phyloP scores from a whole-genome alignment of 805 yeast species.

The Grigorovia jiainica region DNA sequence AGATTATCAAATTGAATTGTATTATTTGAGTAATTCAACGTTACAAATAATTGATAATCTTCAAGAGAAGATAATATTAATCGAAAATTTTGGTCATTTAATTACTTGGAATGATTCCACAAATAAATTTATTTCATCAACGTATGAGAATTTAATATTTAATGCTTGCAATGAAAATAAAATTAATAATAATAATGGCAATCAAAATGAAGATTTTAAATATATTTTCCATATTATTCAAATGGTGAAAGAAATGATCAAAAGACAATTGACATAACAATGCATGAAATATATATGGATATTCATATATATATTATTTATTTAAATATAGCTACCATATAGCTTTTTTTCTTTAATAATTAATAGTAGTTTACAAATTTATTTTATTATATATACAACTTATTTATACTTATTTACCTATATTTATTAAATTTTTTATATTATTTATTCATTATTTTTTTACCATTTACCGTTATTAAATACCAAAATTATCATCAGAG shows the following conservation, averaged over 20 bases:
- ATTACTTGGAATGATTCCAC: background rate
- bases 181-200: background rate
- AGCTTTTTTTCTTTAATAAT: too few relatives aligned
- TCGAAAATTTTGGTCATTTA: background rate
- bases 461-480: conserved; percentile 4
- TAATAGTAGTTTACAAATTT: too few relatives aligned
- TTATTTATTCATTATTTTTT: too few relatives aligned
- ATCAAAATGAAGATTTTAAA: background rate
- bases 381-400: too few relatives aligned
- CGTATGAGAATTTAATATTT: background rate
- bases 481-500: conserved; percentile 32
- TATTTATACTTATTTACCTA: too few relatives aligned
- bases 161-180: too few relatives aligned
- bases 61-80: background rate
- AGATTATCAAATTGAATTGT: conserved; percentile 46
- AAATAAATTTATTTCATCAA: background rate
- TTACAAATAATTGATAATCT: conserved; percentile 38
- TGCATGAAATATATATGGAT: too few relatives aligned
- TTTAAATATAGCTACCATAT: background rate
- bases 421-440: too few relatives aligned
- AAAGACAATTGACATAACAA: background rate
- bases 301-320: background rate
- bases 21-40: conserved; percentile 81
- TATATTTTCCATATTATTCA: background rate
- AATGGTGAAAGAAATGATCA: background rate